Percentiles rank a stretch among this genome's conserved stretches.
These are phyloP conservation scores for Elsinoe perseae DNA, from an alignment of 2,329 filamentous ascomycete species.

Conservation along the genomic window DNA sequence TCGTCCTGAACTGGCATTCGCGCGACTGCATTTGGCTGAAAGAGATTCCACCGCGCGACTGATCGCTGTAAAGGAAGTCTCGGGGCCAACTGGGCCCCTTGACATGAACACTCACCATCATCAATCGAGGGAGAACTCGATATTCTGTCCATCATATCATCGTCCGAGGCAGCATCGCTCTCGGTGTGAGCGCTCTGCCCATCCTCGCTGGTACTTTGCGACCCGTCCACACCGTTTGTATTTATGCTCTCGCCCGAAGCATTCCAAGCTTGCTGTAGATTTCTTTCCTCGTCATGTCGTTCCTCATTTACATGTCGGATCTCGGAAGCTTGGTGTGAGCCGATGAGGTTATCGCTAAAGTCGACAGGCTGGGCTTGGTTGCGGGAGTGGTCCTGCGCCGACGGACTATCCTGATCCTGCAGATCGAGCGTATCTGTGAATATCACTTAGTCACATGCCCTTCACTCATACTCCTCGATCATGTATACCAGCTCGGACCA, in stretches of 20 bases:
- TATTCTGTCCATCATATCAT: conserved; percentile 98
- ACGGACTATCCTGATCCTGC: conserved; percentile 73
- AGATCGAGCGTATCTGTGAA: conserved; percentile 83
- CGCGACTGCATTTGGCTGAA: not conserved
- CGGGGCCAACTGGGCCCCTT: conserved; percentile 25
- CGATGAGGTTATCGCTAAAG: conserved; percentile 50
- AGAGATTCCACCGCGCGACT: conserved; percentile 10
- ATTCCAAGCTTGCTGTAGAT: conserved; percentile 51
- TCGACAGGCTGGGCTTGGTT: conserved; percentile 46
- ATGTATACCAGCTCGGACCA: conserved; percentile 19
- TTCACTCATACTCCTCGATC: not conserved
- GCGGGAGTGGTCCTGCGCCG: conserved; percentile 70
- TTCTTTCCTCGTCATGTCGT: conserved; percentile 60
- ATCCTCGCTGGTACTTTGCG: conserved; percentile 21
- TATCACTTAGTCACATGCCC: not conserved
- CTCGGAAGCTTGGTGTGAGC: conserved; percentile 78
- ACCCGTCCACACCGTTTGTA: conserved; percentile 1
- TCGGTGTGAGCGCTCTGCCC: conserved; percentile 55
- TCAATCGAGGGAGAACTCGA: conserved; percentile 98
- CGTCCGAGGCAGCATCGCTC: conserved; percentile 60
- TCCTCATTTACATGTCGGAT: conserved; percentile 74
- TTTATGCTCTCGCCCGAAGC: conserved; percentile 28
- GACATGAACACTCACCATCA: conserved; percentile 74
- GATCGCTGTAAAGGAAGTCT: conserved; percentile 17
- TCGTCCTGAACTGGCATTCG: not conserved